phyloP scores from a whole-genome alignment of 352 stramenopile species.

The Pythium aquatile region DNA sequence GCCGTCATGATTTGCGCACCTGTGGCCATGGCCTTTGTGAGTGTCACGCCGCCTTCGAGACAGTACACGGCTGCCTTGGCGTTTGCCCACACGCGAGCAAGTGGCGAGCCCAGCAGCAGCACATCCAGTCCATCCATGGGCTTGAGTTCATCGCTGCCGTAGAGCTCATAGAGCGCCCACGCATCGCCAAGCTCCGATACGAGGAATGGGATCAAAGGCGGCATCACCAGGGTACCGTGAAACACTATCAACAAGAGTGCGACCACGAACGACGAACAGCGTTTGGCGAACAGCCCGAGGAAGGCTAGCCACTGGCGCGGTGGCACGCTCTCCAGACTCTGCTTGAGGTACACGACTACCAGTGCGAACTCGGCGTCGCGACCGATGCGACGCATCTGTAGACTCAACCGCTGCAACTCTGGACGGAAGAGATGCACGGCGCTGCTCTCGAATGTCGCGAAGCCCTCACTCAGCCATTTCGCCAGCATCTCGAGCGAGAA shows the following conservation, averaged over 20 bases:
- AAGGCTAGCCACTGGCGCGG: constrained; percentile 35
- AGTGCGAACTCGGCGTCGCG: constrained; percentile 49
- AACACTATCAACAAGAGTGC: constrained; percentile 49
- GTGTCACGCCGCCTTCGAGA: constrained; percentile 59
- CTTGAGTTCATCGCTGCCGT: constrained; percentile 39
- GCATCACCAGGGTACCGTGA: constrained; percentile 48
- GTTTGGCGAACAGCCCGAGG: constrained; percentile 53
- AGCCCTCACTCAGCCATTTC: constrained; percentile 54
- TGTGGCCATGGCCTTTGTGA: constrained; percentile 57
- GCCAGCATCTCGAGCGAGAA: constrained; percentile 73
- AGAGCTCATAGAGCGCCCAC: constrained; percentile 33
- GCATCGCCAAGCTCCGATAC: constrained; percentile 43
- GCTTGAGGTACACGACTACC: constrained; percentile 65
- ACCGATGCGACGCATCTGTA: constrained; percentile 44
- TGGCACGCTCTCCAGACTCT: constrained; percentile 51
- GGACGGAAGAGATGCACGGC: constrained; percentile 51
- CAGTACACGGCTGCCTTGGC: constrained; percentile 67
- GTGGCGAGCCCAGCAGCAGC: constrained; percentile 62
- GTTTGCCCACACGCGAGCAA: constrained; percentile 74
- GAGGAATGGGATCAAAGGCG: constrained; percentile 54
- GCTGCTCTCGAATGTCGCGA: constrained; percentile 51
- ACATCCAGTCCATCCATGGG: constrained; percentile 64
- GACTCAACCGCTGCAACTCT: constrained; percentile 47
- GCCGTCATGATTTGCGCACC: constrained; percentile 56
- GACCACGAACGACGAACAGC: constrained; percentile 62